Evolutionary conservation across 306 rosid species (phyloP), one percentile per base, ranked within the genome.

Genomic region (Prunus campanulata): DNA sequence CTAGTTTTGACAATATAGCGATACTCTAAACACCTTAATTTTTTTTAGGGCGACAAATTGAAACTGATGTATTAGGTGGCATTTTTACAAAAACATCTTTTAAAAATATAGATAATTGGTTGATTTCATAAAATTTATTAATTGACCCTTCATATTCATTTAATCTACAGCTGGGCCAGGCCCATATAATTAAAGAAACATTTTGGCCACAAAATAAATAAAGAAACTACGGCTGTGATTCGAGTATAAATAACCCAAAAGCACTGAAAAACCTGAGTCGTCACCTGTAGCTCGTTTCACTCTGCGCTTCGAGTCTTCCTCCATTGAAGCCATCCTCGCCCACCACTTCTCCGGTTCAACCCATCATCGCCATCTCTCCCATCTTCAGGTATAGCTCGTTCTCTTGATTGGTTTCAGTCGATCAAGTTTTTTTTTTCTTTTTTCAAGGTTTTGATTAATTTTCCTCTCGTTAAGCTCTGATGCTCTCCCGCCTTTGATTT

Each of bases 251-350:
- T 6, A 39, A 2, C 44, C 9, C 9, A 39, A 39, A 39, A 1
- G 8, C 44, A 39, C 44, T 1, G 9, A 1, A 39, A 39, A 39
- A 6, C 44, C 2, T 0, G 44, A 6, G 44, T 39, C 44, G 44
- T 39, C 44, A 39, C 44, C 44, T 1, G 84, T 93, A 22, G 98
- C 15, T 57, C 7, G 22, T 14, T 11, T 27, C 29, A 1, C 27
- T 56, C 22, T 0, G 62, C 62, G 6, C 29, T 57, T 57, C 62
- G 6, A 20, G 25, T 57, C 15, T 12, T 13, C 62, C 62, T 57
- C 62, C 29, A 11, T 57, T 22, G 12, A 11, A 12, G 62, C 29
- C 14, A 22, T 57, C 29, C 14, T 5, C 29, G 29, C 14, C 14
- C 62, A 11, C 62, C 29, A 27, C 6, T 20, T 11, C 29, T 27